Base-by-base conservation (phyloP, 139 green algal genomes). In the Auxenochlorella pyrenoidosa region DNA sequence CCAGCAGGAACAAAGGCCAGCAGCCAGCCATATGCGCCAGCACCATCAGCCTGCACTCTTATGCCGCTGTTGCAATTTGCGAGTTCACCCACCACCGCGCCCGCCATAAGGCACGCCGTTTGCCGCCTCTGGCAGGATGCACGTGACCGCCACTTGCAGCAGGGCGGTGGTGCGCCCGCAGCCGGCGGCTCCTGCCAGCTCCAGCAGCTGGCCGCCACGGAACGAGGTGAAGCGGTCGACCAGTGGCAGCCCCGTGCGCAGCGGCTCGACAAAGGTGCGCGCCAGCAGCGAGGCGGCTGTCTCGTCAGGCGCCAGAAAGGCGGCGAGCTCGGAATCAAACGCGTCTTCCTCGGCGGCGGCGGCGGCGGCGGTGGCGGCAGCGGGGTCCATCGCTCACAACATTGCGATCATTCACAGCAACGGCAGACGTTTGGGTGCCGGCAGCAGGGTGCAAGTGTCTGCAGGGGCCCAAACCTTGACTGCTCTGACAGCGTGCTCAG, bases 141-240 rank as follows among this genome's bases (percentile, higher is more conserved):
- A 91, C 5, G 86, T 76, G 28, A 75, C 87, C 16, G 85, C 85
- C 32, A 86, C 68, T 26, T 89, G 85, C 60, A 88, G n/a, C 73
- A 93, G 84, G 32, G 89, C 43, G 54, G 90, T 86, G 26, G 90
- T 92, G 59, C 90, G 90, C 3, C 83, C 87, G 38, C 51, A 51
- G 63, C 90, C 72, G 5, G 54, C 68, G 24, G 54, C 22, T 4
- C 83, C 86, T 28, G 82, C 54, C 47, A 93, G 66, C 32, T 92
- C 88, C 24, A 90, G 41, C n/a, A 93, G 40, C 70, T 93, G 75
- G 19, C 70, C 77, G 30, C 51, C 75, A 12, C 87, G 38, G 30
- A 93, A 71, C 6, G 83, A 16, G 43, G 58, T 58, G 65, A 68
- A 68, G 44, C 72, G 68, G 43, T 92, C 89, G 12, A 92, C n/a